Percentiles rank a stretch among this genome's conserved stretches.
Evolutionary conservation across 2,329 filamentous ascomycete genomes (phyloP).

Genomic region (Scedosporium boydii): DNA sequence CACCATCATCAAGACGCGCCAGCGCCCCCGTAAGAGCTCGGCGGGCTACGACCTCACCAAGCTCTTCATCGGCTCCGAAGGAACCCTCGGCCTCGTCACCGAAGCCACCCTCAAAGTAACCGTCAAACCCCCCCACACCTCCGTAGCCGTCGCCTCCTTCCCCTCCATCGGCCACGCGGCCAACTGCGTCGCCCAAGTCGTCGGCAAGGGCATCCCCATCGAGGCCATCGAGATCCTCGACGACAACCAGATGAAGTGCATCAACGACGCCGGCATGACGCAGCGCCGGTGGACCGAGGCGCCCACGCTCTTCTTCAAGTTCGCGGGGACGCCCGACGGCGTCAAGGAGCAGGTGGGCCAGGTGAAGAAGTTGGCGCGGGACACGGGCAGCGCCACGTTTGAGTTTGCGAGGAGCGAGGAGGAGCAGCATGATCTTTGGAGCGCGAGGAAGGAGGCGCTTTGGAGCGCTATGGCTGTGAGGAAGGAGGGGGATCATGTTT

Average conservation of each 20-base stretch:
- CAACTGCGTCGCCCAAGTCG: constrained; percentile 70
- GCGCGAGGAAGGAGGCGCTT: constrained; percentile 72
- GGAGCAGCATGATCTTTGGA: constrained; percentile 73
- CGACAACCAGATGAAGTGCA: constrained; percentile 74
- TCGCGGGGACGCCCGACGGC: constrained; percentile 56
- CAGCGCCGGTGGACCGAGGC: constrained; percentile 58
- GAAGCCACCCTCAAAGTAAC: constrained; percentile 85
- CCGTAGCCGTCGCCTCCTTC: constrained; percentile 64
- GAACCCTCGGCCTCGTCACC: constrained; percentile 82
- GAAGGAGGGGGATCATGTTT: constrained; percentile 60
- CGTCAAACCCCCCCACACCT: constrained; percentile 67
- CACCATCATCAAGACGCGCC: constrained; percentile 80
- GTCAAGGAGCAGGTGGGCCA: constrained; percentile 72
- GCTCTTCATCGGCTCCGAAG: constrained; percentile 84
- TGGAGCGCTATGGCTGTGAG: constrained; percentile 68
- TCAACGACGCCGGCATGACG: constrained; percentile 58
- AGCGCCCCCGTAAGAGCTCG: constrained; percentile 79
- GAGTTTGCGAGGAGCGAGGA: constrained; percentile 63
- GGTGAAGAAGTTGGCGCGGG: constrained; percentile 54
- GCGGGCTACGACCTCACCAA: constrained; percentile 88
- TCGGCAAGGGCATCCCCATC: constrained; percentile 71
- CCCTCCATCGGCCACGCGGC: constrained; percentile 58
- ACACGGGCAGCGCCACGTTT: constrained; percentile 56
- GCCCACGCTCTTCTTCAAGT: constrained; percentile 80
- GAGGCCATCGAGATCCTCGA: constrained; percentile 91